phyloP scores from a whole-genome alignment of 23 red algal genomes.

The Gracilaria gracilis region DNA sequence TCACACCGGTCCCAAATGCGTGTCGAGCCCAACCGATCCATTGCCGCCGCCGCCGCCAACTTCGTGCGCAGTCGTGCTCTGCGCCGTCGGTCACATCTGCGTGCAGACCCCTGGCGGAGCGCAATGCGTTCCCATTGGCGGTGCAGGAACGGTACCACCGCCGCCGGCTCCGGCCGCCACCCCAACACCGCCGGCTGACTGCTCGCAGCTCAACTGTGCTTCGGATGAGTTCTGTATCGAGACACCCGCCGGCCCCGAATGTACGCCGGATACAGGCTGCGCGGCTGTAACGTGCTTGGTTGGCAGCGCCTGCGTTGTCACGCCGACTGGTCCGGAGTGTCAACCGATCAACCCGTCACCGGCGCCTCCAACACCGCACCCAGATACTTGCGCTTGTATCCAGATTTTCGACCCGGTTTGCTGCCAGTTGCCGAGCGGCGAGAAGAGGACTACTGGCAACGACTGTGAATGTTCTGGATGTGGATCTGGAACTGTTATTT shows the following conservation, averaged over 20 bases:
- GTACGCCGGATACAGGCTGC: slow-evolving; percentile 9
- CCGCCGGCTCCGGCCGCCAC: neutral
- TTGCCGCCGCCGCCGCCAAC: neutral
- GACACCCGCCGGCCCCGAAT: neutral
- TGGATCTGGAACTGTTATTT: neutral
- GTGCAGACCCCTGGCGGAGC: neutral
- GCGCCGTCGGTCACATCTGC: neutral
- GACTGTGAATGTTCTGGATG: slow-evolving; percentile 1
- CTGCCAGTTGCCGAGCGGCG: neutral
- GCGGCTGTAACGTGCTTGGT: slow-evolving; percentile 8
- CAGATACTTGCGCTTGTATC: neutral
- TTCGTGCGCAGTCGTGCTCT: neutral
- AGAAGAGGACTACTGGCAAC: neutral
- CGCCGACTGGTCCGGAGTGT: slow-evolving; percentile 22
- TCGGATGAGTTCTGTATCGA: slow-evolving; percentile 14
- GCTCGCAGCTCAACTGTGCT: neutral
- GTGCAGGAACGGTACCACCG: too few relatives aligned
- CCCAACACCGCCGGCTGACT: neutral
- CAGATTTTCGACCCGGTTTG: slow-evolving; percentile 22
- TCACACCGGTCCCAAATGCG: neutral
- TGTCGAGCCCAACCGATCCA: neutral
- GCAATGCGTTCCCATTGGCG: neutral
- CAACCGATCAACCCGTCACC: neutral
- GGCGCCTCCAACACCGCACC: neutral
- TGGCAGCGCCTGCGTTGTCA: neutral